These are phyloP conservation scores for Grosmannia serpens DNA, from an alignment of 2,329 filamentous ascomycete genomes.

Conservation along the genomic window DNA sequence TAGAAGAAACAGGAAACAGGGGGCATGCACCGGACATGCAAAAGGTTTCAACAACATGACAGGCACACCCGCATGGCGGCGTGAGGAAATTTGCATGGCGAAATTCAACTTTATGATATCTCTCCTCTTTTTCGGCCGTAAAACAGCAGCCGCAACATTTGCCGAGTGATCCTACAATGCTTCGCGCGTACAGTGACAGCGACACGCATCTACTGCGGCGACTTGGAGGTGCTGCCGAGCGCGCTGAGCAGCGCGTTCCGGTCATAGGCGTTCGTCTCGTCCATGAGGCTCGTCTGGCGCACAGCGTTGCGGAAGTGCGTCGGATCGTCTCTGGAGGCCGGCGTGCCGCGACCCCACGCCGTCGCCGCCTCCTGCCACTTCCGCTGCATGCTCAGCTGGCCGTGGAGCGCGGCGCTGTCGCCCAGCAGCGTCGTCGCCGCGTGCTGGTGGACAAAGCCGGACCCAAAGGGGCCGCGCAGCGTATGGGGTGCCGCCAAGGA, in stretches of 20 bases:
- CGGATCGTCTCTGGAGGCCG: slow-evolving; percentile 13
- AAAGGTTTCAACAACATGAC: slow-evolving; percentile 20
- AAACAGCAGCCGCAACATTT: neutral
- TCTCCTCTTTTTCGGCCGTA: slow-evolving; percentile 6
- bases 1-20: neutral
- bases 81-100: slow-evolving; percentile 9
- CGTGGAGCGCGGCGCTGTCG: neutral
- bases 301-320: slow-evolving; percentile 14
- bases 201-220: neutral
- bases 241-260: slow-evolving; percentile 13
- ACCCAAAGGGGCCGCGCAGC: neutral
- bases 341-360: slow-evolving; percentile 12
- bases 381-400: neutral
- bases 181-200: neutral
- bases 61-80: neutral
- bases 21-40: neutral
- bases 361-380: slow-evolving; percentile 14
- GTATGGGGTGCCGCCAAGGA: no score
- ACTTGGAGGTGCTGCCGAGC: slow-evolving; percentile 3
- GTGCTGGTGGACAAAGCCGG: neutral
- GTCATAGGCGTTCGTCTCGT: slow-evolving; percentile 14
- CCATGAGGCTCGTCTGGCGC: slow-evolving; percentile 11
- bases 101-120: slow-evolving; percentile 25
- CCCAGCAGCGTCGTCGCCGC: neutral
- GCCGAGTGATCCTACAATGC: neutral